A percentile compares a stretch with the other conserved stretches of the same genome.
Conservation (phyloP, 202 grass and related monocot genomes). For the Setaria italica region DNA sequence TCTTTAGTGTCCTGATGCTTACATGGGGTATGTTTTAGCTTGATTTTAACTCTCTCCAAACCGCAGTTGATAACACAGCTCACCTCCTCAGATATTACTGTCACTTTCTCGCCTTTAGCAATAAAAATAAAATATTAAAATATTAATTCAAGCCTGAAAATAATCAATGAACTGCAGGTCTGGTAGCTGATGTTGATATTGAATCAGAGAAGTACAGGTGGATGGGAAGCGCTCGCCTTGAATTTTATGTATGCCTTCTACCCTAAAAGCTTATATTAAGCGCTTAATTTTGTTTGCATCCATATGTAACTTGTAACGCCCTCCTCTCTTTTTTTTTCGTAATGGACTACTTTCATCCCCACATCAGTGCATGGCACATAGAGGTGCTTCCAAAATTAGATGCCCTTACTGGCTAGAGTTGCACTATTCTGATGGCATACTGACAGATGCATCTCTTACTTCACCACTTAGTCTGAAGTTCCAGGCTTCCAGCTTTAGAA, state of each 20-base stretch:
- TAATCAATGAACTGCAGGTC: constrained; percentile 66
- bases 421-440: background rate
- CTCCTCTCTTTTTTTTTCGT: background rate
- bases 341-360: background rate
- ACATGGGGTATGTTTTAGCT: constrained; percentile 79
- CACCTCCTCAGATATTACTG: constrained; percentile 24
- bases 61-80: constrained; percentile 1
- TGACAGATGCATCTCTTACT: constrained; percentile 19
- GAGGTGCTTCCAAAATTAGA: constrained; percentile 32
- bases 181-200: constrained; percentile 96
- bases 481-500: background rate
- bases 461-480: constrained; percentile 6
- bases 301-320: background rate
- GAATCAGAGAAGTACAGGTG: constrained; percentile 98
- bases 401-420: background rate
- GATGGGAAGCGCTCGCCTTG: constrained; percentile 90
- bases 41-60: constrained; percentile 28
- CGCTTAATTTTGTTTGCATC: constrained; percentile 9
- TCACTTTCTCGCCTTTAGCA: constrained; percentile 6
- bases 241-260: constrained; percentile 79
- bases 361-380: background rate
- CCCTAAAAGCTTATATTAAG: constrained; percentile 8
- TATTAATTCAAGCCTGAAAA: constrained; percentile 40
- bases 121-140: background rate
- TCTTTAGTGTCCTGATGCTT: constrained; percentile 95